Evolutionary conservation across 2,329 filamentous ascomycete species (phyloP).

Genomic region (Akanthomyces lecanii): DNA sequence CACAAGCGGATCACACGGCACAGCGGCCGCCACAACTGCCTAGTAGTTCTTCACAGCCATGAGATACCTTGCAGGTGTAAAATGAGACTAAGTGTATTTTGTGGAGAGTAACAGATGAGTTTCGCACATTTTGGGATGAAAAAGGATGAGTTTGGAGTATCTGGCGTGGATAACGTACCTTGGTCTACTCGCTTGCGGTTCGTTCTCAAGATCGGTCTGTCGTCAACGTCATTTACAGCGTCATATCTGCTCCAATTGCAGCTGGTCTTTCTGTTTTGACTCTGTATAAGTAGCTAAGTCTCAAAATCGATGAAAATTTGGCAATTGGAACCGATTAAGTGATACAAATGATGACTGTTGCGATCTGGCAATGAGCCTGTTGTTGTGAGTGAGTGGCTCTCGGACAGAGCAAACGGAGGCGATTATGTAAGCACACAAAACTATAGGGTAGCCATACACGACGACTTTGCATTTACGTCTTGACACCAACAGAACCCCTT

Average conservation of each 20-base stretch:
- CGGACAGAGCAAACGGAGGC: neutral
- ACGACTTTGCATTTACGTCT: too few relatives aligned
- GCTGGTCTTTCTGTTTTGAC: neutral
- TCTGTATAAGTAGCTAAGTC: neutral
- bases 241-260: neutral
- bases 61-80: neutral
- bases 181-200: neutral
- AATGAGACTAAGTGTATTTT: neutral
- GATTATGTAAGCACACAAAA: neutral
- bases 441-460: neutral
- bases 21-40: neutral
- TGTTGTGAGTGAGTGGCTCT: constrained; percentile 7
- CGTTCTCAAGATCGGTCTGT: neutral
- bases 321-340: neutral
- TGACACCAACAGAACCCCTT: too few relatives aligned
- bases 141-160: neutral
- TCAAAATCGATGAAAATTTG: neutral
- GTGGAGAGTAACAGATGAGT: neutral
- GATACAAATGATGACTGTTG: neutral
- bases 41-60: neutral
- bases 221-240: neutral
- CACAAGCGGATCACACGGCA: neutral
- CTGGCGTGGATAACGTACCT: constrained; percentile 2
- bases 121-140: neutral
- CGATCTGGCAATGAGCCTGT: neutral